phyloP scores from a whole-genome alignment of 441 rosid species.

The Mallotus repandus region DNA sequence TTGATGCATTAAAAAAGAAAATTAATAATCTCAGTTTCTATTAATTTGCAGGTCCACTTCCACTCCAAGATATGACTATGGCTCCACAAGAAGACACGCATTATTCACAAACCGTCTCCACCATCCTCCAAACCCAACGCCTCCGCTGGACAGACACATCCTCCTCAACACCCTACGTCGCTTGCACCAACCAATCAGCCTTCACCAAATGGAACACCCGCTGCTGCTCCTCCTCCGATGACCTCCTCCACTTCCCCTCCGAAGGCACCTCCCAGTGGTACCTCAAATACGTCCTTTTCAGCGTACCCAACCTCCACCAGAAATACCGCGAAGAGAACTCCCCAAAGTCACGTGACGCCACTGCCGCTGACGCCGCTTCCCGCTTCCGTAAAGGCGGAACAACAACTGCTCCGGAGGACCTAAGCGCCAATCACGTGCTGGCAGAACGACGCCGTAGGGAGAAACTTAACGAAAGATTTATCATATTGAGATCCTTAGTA shows the following conservation, averaged over 20 bases:
- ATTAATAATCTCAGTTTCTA: too few species aligned
- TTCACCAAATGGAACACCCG: constrained; percentile 64
- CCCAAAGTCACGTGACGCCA: constrained; percentile 42
- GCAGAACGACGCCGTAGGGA: constrained; percentile 95
- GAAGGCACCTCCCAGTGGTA: constrained; percentile 71
- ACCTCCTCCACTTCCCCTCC: constrained; percentile 27
- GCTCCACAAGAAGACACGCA: constrained; percentile 55
- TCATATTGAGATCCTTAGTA: constrained; percentile 69
- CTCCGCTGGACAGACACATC: constrained; percentile 43
- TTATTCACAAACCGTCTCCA: constrained; percentile 77
- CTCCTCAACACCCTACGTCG: constrained; percentile 24
- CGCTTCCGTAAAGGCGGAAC: constrained; percentile 38
- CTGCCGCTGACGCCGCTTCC: constrained; percentile 26
- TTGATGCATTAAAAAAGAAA: too few species aligned
- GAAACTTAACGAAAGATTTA: constrained; percentile 85
- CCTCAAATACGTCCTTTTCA: constrained; percentile 72
- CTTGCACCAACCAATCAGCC: constrained; percentile 56
- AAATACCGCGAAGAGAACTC: constrained; percentile 53
- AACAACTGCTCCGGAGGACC: constrained; percentile 49
- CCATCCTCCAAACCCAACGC: constrained; percentile 61
- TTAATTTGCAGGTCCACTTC: constrained; percentile 27
- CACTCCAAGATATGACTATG: constrained; percentile 43
- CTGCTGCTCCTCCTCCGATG: constrained; percentile 21
- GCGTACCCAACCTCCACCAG: constrained; percentile 66
- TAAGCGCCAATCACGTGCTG: constrained; percentile 77